Base-by-base conservation (phyloP, 352 stramenopile species). In the Pythium inflatum region DNA sequence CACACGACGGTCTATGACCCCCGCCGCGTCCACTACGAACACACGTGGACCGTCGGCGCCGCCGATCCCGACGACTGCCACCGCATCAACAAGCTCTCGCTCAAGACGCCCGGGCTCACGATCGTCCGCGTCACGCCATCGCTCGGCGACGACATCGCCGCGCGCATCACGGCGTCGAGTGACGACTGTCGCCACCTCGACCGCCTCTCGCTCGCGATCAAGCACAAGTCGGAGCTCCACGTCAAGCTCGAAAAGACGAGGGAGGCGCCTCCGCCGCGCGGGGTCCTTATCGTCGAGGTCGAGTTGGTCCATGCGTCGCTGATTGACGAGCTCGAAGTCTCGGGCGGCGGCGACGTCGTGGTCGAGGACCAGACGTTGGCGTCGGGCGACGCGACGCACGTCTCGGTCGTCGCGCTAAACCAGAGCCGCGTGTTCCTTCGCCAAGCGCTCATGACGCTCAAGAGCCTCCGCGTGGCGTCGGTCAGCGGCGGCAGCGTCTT, bases 401-500 rank as follows among this genome's bases (percentile, higher is more conserved):
- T 53, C 41, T 49, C 41, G 45, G 4, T 53, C 22, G 45, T 28
- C 13, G 45, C 45, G 45, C 13, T 27, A 11, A 24, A 53, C 45
- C 22, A 16, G 5, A 53, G 45, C 24, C 45, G 45, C 5, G n/a
- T 53, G n/a, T 53, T 53, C 31, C 2, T 54, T 25, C 36, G 16
- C 36, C 36, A 16, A 43, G 36, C 36, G 40, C 16, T 48, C 18
- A 7, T 8, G 16, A 48, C 40, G 11, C 11, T 27, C 27, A 25
- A 28, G 46, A 53, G 9, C 3, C 5, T 53, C 46, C n/a, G 24
- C 3, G n/a, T 25, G 4, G 28, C 25, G 13, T 33, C 49, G 12
- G 24, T 53, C 5, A 53, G 50, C 50, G 50, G 50, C n/a, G 50
- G 50, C 50, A 58, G 50, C 31, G 50, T 58, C 7, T 41, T 58